Percentiles rank a stretch among this genome's conserved stretches.
Conservation (phyloP, 2,329 filamentous ascomycete genomes). For the Epichloe coenophiala region DNA sequence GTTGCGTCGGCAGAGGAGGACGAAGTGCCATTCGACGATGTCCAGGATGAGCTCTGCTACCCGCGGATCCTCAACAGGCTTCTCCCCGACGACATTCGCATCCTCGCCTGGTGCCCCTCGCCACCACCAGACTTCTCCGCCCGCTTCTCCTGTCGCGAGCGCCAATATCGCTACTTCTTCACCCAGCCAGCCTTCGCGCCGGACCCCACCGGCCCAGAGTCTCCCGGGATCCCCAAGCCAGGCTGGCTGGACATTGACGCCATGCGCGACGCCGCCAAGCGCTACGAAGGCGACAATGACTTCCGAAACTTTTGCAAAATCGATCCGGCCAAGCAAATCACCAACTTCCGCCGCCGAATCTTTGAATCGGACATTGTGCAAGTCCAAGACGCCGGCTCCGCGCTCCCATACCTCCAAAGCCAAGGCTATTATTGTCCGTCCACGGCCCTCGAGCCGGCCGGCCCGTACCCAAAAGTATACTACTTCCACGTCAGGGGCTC, state of each 20-base stretch:
- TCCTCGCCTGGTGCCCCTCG: slow-evolving; percentile 84
- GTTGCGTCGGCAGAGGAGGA: slow-evolving; percentile 4
- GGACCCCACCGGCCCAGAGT: slow-evolving; percentile 20
- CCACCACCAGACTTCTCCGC: slow-evolving; percentile 74
- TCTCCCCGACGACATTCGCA: slow-evolving; percentile 75
- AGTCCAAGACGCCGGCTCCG: slow-evolving; percentile 40
- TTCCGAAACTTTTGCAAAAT: slow-evolving; percentile 97
- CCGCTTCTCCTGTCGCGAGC: slow-evolving; percentile 81
- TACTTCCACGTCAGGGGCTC: slow-evolving; percentile 79
- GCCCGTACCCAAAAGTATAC: slow-evolving; percentile 53
- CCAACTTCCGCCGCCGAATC: slow-evolving; percentile 67
- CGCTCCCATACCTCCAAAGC: slow-evolving; percentile 40
- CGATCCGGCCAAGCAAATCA: slow-evolving; percentile 78
- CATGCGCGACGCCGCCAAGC: slow-evolving; percentile 71
- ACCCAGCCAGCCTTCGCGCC: slow-evolving; percentile 81
- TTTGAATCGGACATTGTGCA: slow-evolving; percentile 68
- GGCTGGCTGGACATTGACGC: slow-evolving; percentile 79
- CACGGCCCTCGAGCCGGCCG: neutral
- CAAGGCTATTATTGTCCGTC: slow-evolving; percentile 16
- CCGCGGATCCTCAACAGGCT: slow-evolving; percentile 72
- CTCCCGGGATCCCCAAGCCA: slow-evolving; percentile 27
- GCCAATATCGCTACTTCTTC: slow-evolving; percentile 94
- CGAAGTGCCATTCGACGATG: slow-evolving; percentile 41
- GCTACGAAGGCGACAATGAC: slow-evolving; percentile 75
- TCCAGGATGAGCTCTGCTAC: slow-evolving; percentile 75